Percentiles rank a stretch among this genome's conserved stretches.
Evolutionary conservation across 2,329 filamentous ascomycete genomes (phyloP).

Genomic region (Paraphoma sp.): DNA sequence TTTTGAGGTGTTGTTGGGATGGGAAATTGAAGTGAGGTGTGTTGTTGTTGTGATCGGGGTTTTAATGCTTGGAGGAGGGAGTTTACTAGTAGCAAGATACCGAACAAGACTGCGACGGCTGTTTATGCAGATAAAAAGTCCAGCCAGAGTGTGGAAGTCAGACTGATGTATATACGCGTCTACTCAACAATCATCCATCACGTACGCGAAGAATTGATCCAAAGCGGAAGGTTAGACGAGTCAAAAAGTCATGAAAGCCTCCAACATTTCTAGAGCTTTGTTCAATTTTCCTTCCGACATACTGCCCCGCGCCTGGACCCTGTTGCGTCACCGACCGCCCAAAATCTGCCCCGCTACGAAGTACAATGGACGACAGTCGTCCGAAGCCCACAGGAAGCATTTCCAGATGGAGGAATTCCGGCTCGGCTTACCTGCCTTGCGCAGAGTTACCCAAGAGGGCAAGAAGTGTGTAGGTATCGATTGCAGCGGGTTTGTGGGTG

Average conservation of each 20-base stretch:
- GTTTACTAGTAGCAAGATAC: too few relatives aligned
- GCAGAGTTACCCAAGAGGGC: neutral
- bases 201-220: neutral
- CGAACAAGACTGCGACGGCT: too few relatives aligned
- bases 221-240: constrained; percentile 1
- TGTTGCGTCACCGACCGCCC: neutral
- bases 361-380: constrained; percentile 26
- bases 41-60: too few relatives aligned
- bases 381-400: constrained; percentile 12
- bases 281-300: too few relatives aligned
- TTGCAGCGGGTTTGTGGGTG: neutral
- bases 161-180: neutral
- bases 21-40: neutral
- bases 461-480: neutral
- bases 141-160: too few relatives aligned
- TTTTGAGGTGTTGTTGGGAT: constrained; percentile 4
- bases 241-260: too few relatives aligned
- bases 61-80: too few relatives aligned
- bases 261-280: too few relatives aligned
- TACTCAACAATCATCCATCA: neutral
- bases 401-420: constrained; percentile 3
- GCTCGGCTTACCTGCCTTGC: constrained; percentile 21
- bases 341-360: constrained; percentile 29
- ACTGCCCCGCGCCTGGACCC: constrained; percentile 5
- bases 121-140: too few relatives aligned